These are phyloP conservation scores for Linum lewisii DNA, from an alignment of 345 rosid genomes.

Conservation along the genomic window DNA sequence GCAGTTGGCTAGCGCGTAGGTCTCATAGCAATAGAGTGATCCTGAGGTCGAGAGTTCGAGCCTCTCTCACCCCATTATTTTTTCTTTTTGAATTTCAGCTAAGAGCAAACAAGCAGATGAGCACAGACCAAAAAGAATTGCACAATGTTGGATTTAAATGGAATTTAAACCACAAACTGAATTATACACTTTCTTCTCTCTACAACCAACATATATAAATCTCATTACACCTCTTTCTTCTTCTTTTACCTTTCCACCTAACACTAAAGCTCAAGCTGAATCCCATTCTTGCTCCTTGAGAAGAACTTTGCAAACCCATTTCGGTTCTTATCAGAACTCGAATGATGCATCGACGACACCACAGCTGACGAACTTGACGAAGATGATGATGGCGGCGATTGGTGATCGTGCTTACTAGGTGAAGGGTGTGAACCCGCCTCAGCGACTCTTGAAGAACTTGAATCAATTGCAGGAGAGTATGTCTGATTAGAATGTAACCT, in stretches of 20 bases:
- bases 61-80: conserved; percentile 31
- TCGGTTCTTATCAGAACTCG: conserved; percentile 59
- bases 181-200: background rate
- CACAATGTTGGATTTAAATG: conserved; percentile 21
- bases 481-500: conserved; percentile 43
- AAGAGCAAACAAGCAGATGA: conserved; percentile 1
- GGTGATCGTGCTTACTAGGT: conserved; percentile 21
- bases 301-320: conserved; percentile 86
- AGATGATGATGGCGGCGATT: conserved; percentile 27
- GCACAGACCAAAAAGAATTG: background rate
- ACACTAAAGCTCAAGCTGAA: conserved; percentile 67
- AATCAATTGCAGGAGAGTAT: conserved; percentile 31
- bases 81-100: no score
- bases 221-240: background rate
- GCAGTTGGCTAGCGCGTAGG: conserved; percentile 1
- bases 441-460: conserved; percentile 20
- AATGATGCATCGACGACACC: conserved; percentile 33
- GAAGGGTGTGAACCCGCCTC: no score
- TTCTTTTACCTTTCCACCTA: background rate
- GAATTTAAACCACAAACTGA: conserved; percentile 27
- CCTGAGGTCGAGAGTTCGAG: conserved; percentile 48
- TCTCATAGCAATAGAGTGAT: conserved; percentile 14
- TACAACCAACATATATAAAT: conserved; percentile 1
- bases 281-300: conserved; percentile 78
- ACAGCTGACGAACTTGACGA: conserved; percentile 31